Base-by-base conservation (phyloP, 78 protist genomes). In the Tieghemostelium lacteum region DNA sequence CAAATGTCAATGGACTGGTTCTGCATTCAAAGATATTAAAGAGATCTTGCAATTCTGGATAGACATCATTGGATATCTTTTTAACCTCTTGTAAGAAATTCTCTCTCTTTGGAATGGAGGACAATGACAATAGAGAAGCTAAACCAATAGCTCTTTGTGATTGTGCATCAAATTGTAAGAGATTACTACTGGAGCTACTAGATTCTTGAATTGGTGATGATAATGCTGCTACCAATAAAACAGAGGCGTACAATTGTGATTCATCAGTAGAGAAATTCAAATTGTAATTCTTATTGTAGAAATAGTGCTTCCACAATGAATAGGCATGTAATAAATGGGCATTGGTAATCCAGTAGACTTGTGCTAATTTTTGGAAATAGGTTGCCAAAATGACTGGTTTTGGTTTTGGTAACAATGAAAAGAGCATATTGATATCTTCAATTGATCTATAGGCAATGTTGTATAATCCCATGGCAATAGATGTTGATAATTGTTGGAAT, bases 381-480 rank as follows among this genome's bases (percentile, higher is more conserved):
- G 31, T n/a, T 2, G 93, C 94, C 93, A 92, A 69, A 29, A 76
- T 61, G 86, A 62, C 57, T 65, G 91, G 91, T 69, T 83, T 61
- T 49, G 94, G 94, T 76, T 57, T 69, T 50, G 60, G 31, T 36
- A 93, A 69, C 36, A 87, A 40, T 57, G 29, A 45, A 57, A 93
- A 57, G 4, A 96, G 73, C 54, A 34, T 33, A 70, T 95, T 95
- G 61, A 97, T 86, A 87, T 97, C 97, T 64, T 96, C 97, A 42
- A 97, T 63, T 0, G 94, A 52, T 20, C 86, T 57, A 95, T 83
- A 97, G 17, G 96, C 95, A 87, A 95, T 96, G 49, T 94, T 95
- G 97, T 97, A 97, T 31, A 95, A 91, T 54, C 95, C 97, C 57
- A 97, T 77, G 36, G 37, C 28, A 71, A 75, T 33, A 7, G 99